Evolutionary conservation across 371 early-diverging fungal species (phyloP), one percentile per base, ranked within the genome.

Genomic region (Coemansia sp.): DNA sequence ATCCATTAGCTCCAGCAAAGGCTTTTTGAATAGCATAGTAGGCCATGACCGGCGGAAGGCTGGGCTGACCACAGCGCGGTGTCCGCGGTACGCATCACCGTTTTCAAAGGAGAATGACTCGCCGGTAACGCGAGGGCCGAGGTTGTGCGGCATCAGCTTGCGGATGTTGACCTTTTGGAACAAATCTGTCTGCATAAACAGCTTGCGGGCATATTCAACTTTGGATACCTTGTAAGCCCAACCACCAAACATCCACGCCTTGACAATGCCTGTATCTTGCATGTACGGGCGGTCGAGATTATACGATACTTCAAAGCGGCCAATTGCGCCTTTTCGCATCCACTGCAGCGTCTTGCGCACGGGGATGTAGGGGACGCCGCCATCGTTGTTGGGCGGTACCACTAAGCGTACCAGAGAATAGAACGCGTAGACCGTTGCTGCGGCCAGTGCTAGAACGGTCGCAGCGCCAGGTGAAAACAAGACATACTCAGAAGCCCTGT

Each of bases 171-270:
- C 65, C 59, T 77, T 77, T 54, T 73, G 72, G 69, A 60, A 77
- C 45, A 64, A 14, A 24, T 68, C 69, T 13, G 77, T 68, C 34
- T 77, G 69, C 72, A 69, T 68, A 18, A 74, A 77, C 24, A 74
- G 68, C 66, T 61, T 68, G 84, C 83, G 68, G 69, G 79, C 80
- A 68, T 81, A 68, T 89, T 82, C 71, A 86, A 72, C 92, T 89
- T 75, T 71, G 61, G 64, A 64, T 29, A 75, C 42, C 53, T 71
- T 75, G 67, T 75, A 75, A 3, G 75, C 66, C 75, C 75, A 74
- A 24, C 59, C 63, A 29, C 75, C 75, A 58, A 70, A 70, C 71
- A 70, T 70, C 75, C 75, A 74, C 13, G 75, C 67, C 67, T 74
- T 74, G 61, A 74, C 75, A 29, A 74, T 63, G 14, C 75, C 75